Evolutionary conservation across 1,284 basidiomycete genomes (phyloP).

Genomic region (Amylostereum chailletii): DNA sequence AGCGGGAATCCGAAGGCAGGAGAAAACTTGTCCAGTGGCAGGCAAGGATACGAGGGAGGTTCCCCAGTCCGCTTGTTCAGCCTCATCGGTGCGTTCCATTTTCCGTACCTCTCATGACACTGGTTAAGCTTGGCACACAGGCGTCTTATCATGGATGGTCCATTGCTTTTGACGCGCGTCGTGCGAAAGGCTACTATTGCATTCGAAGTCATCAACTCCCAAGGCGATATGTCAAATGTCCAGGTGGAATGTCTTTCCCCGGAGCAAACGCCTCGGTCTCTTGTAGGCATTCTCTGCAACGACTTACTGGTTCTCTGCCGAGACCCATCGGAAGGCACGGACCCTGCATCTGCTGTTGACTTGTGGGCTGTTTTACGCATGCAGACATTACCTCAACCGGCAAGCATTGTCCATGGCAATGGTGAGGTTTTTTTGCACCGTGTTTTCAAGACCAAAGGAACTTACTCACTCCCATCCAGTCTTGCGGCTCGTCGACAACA

Average conservation of each 20-base stretch:
- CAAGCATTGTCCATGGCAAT: constrained; percentile 83
- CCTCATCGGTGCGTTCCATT: constrained; percentile 72
- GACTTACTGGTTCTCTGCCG: constrained; percentile 87
- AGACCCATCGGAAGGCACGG: constrained; percentile 69
- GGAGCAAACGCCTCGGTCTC: constrained; percentile 65
- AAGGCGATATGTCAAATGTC: constrained; percentile 70
- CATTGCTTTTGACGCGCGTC: constrained; percentile 74
- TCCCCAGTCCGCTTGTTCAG: constrained; percentile 94
- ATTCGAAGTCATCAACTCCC: constrained; percentile 72
- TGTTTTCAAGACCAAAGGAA: neutral
- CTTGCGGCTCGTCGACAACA: constrained; percentile 77
- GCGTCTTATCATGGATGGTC: constrained; percentile 83
- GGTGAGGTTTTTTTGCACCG: constrained; percentile 37
- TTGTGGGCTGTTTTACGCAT: constrained; percentile 90
- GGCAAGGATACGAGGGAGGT: constrained; percentile 80
- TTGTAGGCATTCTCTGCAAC: constrained; percentile 82
- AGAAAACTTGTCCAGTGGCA: constrained; percentile 91
- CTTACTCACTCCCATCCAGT: constrained; percentile 31
- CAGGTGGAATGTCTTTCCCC: constrained; percentile 86
- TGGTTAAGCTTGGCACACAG: constrained; percentile 27
- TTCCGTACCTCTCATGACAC: constrained; percentile 3
- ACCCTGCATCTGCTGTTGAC: constrained; percentile 68
- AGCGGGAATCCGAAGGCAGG: constrained; percentile 87
- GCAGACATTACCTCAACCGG: constrained; percentile 82
- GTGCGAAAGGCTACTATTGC: constrained; percentile 85